Base-by-base conservation (phyloP, 495 filamentous ascomycete species). In the Neurospora sp. region DNA sequence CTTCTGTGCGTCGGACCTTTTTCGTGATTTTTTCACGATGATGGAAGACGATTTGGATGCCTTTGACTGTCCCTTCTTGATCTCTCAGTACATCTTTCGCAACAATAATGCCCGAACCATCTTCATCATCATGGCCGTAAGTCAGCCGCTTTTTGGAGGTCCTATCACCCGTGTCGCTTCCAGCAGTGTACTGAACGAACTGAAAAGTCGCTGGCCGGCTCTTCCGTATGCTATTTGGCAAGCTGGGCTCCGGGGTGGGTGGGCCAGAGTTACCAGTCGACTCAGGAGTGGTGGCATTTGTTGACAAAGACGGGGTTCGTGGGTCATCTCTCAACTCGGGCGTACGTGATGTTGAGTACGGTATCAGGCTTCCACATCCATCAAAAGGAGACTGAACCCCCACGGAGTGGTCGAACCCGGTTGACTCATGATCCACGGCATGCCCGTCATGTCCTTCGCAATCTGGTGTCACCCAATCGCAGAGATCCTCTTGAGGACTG, bases 171-270 rank as follows among this genome's bases (percentile, higher is more conserved):
- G 40, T 40, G 59, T 41, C 68, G 5, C 20, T 31, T 6, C n/a
- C 38, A 1, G 76, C 76, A 38, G 73, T 75, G 70, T 76, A 78
- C 40, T 72, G 71, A 31, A 79, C 70, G 35, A 79, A 71, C 59
- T 77, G 48, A 2, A 77, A 35, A 4, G 68, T 65, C 5, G 53
- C 53, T 65, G 22, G 7, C 53, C 18, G 53, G 27, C 22, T 37
- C 53, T 65, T 65, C 4, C 12, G 12, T 65, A 14, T 37, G 27
- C 22, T 35, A 1, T 16, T 6, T 3, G 22, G 53, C 53, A 61
- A 14, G 53, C 22, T 31, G 22, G 53, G 53, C 27, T 35, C 53
- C 2, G 53, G 53, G 1, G 53, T 65, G 53, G 27, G 27, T 5
- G 53, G 53, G 1, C 14, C 53, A 65, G 53, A 65, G 3, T 65